These are phyloP conservation scores for Penicillium sp. DNA, from an alignment of 2,329 filamentous ascomycete genomes.

Conservation along the genomic window DNA sequence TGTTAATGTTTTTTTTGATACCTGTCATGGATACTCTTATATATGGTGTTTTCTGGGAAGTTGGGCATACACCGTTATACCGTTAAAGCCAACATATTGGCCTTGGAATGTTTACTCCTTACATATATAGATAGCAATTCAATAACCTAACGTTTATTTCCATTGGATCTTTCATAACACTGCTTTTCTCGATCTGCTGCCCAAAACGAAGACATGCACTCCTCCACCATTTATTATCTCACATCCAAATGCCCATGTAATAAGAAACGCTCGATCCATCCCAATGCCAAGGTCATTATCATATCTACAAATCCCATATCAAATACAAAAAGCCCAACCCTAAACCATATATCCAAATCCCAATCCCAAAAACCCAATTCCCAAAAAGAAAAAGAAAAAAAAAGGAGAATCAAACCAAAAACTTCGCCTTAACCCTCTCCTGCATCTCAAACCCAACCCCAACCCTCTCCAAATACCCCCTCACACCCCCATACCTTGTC, in stretches of 20 bases:
- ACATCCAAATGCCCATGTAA: not conserved
- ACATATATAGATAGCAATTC: not conserved
- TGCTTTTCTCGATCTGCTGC: not conserved
- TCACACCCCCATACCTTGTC: slow-evolving; percentile 64
- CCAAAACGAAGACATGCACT: not conserved
- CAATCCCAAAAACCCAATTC: not conserved
- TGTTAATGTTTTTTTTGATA: slow-evolving; percentile 2
- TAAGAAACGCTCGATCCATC: slow-evolving; percentile 1
- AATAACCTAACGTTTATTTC: not conserved
- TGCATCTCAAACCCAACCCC: slow-evolving; percentile 56
- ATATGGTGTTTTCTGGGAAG: not conserved
- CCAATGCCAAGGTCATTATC: slow-evolving; percentile 13
- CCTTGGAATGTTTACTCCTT: not conserved
- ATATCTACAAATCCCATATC: slow-evolving; percentile 16
- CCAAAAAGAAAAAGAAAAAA: not conserved
- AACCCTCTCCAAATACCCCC: slow-evolving; percentile 63
- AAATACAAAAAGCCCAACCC: slow-evolving; percentile 5
- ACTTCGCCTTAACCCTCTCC: slow-evolving; percentile 31
- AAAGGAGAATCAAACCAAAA: slow-evolving; percentile 24
- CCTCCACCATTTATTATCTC: slow-evolving; percentile 3
- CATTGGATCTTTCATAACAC: not conserved
- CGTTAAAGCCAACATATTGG: not conserved
- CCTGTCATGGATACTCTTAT: not conserved
- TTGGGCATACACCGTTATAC: not conserved
- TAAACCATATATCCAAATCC: not conserved